Evolutionary conservation across 345 rosid species (phyloP), one percentile per base, ranked within the genome.

Genomic region (Luvunga scandens): DNA sequence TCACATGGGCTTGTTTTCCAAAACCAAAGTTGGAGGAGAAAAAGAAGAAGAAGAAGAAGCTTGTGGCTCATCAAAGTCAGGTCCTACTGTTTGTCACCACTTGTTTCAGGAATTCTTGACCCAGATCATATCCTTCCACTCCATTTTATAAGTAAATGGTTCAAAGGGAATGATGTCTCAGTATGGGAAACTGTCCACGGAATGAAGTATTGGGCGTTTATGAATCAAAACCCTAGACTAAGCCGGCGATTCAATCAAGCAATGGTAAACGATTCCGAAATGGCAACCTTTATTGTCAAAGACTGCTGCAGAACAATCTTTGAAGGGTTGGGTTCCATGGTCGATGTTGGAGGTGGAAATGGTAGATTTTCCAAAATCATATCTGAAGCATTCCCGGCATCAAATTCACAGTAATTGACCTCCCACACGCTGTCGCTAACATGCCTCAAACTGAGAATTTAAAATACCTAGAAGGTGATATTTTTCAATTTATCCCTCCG

Each of bases 281-380:
- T 86, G 9, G 73, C 77, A 24, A 48, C 38, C 0, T 24, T 34
- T 7, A 67, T 66, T 9, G 16, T 85, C 67, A 28, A 50, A 4
- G 75, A 55, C 2, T 2, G 50, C 50, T 30, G 71, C 9, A 78
- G 50, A 53, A 62, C 33, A 33, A 53, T 84, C 4, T 76, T 78
- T 16, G 76, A 81, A 14, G 77, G 79, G 6, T 16, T 81, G 75
- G 64, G 31, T 13, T 71, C 83, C 2, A n/a, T 82, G 53, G 83
- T 77, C 25, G 87, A 85, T 63, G 85, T 73, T 3, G 81, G 80
- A 0, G 83, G 87, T 22, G 81, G 83, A 31, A 74, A 71, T 0
- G 84, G 83, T 72, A 31, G 72, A 9, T 3, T 78, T 24, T 76
- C 79, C n/a, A 79, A n/a, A 65, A 10, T 27, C 13, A 65, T 81